Base-by-base conservation (phyloP, 2,329 filamentous ascomycete genomes). In the Colletotrichum sp. region DNA sequence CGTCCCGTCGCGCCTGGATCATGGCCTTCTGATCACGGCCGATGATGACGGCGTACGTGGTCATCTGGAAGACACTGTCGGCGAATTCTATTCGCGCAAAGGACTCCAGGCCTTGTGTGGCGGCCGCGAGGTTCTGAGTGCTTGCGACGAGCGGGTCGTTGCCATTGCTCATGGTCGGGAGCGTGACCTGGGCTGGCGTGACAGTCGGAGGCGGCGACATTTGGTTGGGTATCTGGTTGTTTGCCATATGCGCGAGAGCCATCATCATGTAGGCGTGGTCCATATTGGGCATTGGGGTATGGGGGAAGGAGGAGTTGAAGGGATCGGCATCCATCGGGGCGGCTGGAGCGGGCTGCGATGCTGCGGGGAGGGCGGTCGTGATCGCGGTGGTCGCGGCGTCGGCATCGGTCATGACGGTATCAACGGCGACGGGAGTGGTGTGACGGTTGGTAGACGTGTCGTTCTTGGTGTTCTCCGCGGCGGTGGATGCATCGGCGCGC, bases 11-110 rank as follows among this genome's bases (percentile, higher is more conserved):
- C 26, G 91, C 91, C 79, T 90, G 88, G 71, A 88, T 85, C 78
- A 92, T 84, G 12, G 92, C 92, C 68, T 88, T 85, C 80, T 92
- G 89, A 83, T 96, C 94, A 76, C 94, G 92, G 71, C 94, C 94
- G 32, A 96, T 91, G 72, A 94, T 90, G 79, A 96, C 90, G 68
- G 91, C 89, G 79, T 93, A 93, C 2, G 93, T 95, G 68, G 92
- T 95, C 92, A 96, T 94, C 84, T 95, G 94, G 83, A 95, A 96
- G 72, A 92, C 90, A 81, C 94, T 93, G 86, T 96, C 94, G 79
- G 90, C 89, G 81, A 96, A 96, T 80, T 93, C 91, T 76, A 96
- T 87, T 68, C 88, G 86, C 59, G 90, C 90, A 81, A 91, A 92
- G 5, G 90, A 91, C 80, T 91, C 89, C 16, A 92, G 83, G 64